Base-by-base conservation (phyloP, 805 yeast species). In the Cyberlindnera xishuangbannaensis region DNA sequence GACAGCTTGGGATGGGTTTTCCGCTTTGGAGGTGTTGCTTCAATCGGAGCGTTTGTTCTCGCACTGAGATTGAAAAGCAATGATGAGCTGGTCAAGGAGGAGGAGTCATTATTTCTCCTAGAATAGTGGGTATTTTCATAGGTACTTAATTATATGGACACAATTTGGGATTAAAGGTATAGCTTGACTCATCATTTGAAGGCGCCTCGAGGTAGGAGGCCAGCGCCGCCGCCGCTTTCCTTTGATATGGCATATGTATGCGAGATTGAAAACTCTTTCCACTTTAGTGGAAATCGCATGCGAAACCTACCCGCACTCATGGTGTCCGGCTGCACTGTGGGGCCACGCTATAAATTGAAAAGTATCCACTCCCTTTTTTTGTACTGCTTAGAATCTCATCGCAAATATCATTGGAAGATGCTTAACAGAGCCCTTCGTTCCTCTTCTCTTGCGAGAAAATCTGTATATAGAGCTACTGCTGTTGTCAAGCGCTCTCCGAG, bases 1-100 rank as follows among this genome's bases (percentile, higher is more conserved):
- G 54, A 56, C 28, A 64, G 73, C 18, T 45, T 74, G 23, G 76
- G 69, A 1, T 74, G 80, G 81, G 73, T 71, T 3, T 74, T 72
- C 48, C 50, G 78, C 33, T 57, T 72, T 36, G 77, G 79, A 2
- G 81, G 80, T 0, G 17, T 72, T 2, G 62, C 70, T 16, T 58
- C 77, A 3, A 40, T 70, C 12, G 67, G 67, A 3, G 78, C 81
- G 0, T 51, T 64, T 9, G 36, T 60, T 12, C 35, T 67, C 9
- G 66, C 73, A 42, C 39, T 56, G n/a, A 58, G 47, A 37, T 60
- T 73, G n/a, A 68, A 64, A 40, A 60, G 64, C 2, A 60, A 63
- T 16, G 61, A 59, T 7, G 56, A 63, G 32, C 46, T 67, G 11
- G 49, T 47, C 20, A 33, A 45, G 13, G 69, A 66, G 26, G 61